Evolutionary conservation across 2,329 filamentous ascomycete genomes (phyloP).

Genomic region (Botrytis cinerea): DNA sequence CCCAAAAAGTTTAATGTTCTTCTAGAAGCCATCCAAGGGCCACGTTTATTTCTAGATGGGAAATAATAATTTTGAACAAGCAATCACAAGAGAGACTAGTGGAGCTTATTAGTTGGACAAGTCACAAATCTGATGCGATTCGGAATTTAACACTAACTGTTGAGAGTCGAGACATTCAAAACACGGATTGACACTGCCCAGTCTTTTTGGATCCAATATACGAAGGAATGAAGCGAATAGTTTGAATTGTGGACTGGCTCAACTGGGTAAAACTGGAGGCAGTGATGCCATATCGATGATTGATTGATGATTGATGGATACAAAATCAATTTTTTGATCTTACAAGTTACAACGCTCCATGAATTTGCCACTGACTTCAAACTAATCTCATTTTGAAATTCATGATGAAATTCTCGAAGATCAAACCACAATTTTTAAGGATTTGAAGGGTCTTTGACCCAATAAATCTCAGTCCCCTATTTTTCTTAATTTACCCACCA

Average conservation of each 20-base stretch:
- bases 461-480: not conserved
- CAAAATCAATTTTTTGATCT: not conserved
- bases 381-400: not conserved
- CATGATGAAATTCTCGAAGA: not conserved
- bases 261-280: not conserved
- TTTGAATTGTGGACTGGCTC: not conserved
- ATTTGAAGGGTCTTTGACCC: not conserved
- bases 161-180: conserved; percentile 1
- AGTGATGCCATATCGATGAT: not conserved
- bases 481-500: not conserved
- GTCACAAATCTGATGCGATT: not conserved
- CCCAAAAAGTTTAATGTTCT: conserved; percentile 12
- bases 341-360: not conserved
- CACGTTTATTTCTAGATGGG: not conserved
- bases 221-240: not conserved
- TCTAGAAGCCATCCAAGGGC: not conserved
- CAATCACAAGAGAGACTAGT: not conserved
- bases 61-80: not conserved
- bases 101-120: conserved; percentile 2
- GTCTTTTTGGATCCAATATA: not conserved
- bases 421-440: not conserved
- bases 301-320: not conserved
- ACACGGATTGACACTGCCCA: not conserved
- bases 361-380: not conserved
- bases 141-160: not conserved